Evolutionary conservation across 306 rosid species (phyloP).

Genomic region (Malus sieversii): DNA sequence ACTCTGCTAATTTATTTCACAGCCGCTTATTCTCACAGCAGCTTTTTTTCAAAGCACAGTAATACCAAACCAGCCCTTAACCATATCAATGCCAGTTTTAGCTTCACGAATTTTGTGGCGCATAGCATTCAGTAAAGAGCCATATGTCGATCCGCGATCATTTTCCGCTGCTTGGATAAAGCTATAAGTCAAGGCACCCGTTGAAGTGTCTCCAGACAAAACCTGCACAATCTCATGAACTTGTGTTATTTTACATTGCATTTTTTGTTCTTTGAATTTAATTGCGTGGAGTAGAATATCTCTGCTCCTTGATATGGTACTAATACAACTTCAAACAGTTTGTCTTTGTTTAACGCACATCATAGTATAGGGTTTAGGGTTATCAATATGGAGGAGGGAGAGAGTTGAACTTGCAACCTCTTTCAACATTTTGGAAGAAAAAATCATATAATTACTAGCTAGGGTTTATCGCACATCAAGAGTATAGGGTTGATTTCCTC

Average conservation of each 20-base stretch:
- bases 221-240: constrained; percentile 24
- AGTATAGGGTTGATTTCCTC: no score
- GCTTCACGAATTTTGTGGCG: constrained; percentile 37
- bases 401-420: no score
- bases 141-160: constrained; percentile 40
- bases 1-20: no score
- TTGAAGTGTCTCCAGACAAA: constrained; percentile 23
- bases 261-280: not conserved
- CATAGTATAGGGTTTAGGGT: no score
- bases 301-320: no score
- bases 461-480: not conserved
- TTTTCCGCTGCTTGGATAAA: constrained; percentile 52
- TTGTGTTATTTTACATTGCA: not conserved
- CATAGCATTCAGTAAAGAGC: constrained; percentile 40
- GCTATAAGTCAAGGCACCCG: constrained; percentile 64
- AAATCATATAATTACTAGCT: not conserved
- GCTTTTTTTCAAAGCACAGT: no score
- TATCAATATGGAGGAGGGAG: no score
- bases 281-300: no score
- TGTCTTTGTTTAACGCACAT: not conserved
- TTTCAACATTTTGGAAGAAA: no score
- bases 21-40: no score
- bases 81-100: constrained; percentile 16
- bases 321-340: no score
- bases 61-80: not conserved